Evolutionary conservation across 1,139 yeast genomes (phyloP).

Genomic region (Geotrichum reessii): DNA sequence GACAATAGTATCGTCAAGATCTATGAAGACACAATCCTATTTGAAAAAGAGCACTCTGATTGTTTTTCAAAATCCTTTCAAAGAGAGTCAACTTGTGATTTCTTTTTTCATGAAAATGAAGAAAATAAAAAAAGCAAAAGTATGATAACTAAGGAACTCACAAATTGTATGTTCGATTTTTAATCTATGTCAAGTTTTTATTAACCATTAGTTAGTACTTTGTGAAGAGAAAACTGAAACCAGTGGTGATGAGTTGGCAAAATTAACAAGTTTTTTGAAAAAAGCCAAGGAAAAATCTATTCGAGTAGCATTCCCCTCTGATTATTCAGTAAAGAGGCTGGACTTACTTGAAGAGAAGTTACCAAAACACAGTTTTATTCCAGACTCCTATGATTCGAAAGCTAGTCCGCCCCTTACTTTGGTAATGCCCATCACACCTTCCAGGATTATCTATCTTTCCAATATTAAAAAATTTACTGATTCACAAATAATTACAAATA

Average conservation of each 20-base stretch:
- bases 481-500: background rate
- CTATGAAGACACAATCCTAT: slow-evolving; percentile 14
- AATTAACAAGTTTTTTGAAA: slow-evolving; percentile 8
- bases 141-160: slow-evolving; percentile 5
- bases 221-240: background rate
- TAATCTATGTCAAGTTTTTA: background rate
- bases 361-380: background rate
- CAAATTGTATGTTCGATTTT: slow-evolving; percentile 4
- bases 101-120: background rate
- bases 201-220: slow-evolving; percentile 3
- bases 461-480: background rate
- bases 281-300: slow-evolving; percentile 15
- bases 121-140: background rate
- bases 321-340: background rate
- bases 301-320: slow-evolving; percentile 10
- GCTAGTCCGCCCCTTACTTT: background rate
- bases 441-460: slow-evolving; percentile 10
- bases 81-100: background rate
- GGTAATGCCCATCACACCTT: background rate
- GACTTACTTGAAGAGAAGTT: background rate
- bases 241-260: background rate
- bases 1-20: slow-evolving; percentile 9
- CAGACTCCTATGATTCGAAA: background rate
- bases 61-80: slow-evolving; percentile 15
- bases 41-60: slow-evolving; percentile 11